Conservation (phyloP, 2,329 filamentous ascomycete species). For the Lasiodiplodia citricola region DNA sequence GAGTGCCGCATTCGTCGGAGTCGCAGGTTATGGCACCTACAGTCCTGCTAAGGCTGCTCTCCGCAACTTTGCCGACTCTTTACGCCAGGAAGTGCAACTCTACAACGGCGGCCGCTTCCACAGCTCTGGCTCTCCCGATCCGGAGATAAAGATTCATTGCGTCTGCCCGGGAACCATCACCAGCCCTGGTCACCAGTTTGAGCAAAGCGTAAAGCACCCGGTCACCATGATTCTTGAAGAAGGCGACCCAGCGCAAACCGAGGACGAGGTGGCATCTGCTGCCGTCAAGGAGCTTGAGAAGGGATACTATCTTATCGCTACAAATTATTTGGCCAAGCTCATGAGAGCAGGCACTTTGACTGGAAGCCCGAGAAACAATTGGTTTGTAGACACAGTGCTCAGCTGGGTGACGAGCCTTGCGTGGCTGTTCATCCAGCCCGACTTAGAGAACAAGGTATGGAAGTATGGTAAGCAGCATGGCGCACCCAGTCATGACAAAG, state of each 20-base stretch:
- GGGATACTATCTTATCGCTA: constrained; percentile 80
- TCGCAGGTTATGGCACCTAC: constrained; percentile 85
- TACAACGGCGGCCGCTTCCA: constrained; percentile 71
- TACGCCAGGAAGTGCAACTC: constrained; percentile 82
- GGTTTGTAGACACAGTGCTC: constrained; percentile 60
- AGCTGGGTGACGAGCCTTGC: constrained; percentile 59
- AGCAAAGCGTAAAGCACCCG: constrained; percentile 79
- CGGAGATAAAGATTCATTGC: constrained; percentile 78
- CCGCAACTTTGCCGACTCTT: constrained; percentile 78
- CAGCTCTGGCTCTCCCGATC: constrained; percentile 32
- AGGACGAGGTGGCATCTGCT: constrained; percentile 74
- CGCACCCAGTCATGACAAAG: not conserved
- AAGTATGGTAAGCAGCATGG: constrained; percentile 64
- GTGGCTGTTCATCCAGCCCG: constrained; percentile 63
- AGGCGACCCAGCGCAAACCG: constrained; percentile 78
- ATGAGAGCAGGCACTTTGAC: constrained; percentile 68
- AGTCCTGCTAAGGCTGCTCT: constrained; percentile 84
- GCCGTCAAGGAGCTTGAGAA: constrained; percentile 77
- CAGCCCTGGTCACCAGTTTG: constrained; percentile 73
- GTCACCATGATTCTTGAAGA: constrained; percentile 82
- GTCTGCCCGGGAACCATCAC: constrained; percentile 85
- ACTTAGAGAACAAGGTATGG: constrained; percentile 62
- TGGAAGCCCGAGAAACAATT: constrained; percentile 58
- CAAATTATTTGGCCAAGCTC: constrained; percentile 71
- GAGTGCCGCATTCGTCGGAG: constrained; percentile 72